These are phyloP conservation scores for Kwoniella shandongensis DNA, from an alignment of 768 basidiomycete genomes.

Conservation along the genomic window DNA sequence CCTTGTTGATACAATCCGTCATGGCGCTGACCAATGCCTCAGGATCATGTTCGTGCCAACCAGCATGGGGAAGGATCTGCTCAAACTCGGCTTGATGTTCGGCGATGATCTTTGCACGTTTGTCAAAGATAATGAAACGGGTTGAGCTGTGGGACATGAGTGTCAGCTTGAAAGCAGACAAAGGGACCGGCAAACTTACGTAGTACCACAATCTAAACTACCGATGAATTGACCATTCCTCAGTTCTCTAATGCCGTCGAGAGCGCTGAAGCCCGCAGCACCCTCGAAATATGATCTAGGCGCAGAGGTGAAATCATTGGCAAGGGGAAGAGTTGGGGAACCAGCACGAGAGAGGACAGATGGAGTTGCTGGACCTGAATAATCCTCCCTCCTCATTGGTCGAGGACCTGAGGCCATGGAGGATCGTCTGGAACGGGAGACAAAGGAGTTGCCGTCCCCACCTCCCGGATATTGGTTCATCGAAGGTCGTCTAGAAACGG, in stretches of 20 bases:
- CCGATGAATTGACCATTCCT: conserved; percentile 71
- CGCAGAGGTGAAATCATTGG: conserved; percentile 26
- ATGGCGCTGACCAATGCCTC: conserved; percentile 64
- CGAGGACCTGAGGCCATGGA: conserved; percentile 37
- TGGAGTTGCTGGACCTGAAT: conserved; percentile 38
- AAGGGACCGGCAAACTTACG: conserved; percentile 59
- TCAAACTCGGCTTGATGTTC: conserved; percentile 90
- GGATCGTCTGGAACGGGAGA: conserved; percentile 27
- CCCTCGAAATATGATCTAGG: conserved; percentile 24
- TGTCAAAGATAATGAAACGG: conserved; percentile 87
- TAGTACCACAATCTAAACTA: conserved; percentile 91
- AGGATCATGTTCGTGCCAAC: conserved; percentile 97
- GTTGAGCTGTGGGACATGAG: conserved; percentile 64
- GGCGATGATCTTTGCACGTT: conserved; percentile 79
- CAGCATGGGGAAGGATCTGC: conserved; percentile 87
- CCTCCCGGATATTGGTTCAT: neutral
- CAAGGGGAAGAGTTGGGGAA: conserved; percentile 48
- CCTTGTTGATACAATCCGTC: conserved; percentile 67
- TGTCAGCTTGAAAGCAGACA: too few relatives aligned
- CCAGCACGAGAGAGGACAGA: conserved; percentile 48
- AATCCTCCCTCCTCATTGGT: conserved; percentile 36
- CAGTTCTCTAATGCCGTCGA: conserved; percentile 26
- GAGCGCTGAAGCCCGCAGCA: conserved; percentile 29
- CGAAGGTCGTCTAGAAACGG: neutral
- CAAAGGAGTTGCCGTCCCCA: too few relatives aligned